A percentile compares a stretch with the other conserved stretches of the same genome.
phyloP scores from a whole-genome alignment of 2,329 filamentous ascomycete genomes.

The Xylaria sp. region DNA sequence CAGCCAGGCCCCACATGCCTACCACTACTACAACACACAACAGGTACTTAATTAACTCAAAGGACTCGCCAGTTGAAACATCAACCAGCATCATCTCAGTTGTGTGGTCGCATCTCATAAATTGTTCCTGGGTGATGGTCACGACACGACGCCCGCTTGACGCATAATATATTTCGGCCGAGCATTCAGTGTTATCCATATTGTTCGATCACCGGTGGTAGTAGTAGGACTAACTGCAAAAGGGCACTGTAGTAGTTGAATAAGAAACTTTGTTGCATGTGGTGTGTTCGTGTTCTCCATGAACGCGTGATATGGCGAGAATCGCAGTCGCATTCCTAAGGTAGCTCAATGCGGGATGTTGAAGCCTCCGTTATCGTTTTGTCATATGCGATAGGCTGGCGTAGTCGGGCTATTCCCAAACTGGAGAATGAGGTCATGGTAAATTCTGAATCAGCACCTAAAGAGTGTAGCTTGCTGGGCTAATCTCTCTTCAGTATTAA shows the following conservation, averaged over 20 bases:
- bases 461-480: conserved; percentile 27
- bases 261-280: not conserved
- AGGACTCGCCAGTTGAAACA: conserved; percentile 30
- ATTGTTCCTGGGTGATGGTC: conserved; percentile 6
- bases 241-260: not conserved
- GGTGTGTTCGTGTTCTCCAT: conserved; percentile 4
- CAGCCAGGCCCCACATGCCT: no score
- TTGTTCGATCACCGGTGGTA: not conserved
- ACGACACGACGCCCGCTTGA: conserved; percentile 24
- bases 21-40: not conserved
- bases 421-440: conserved; percentile 29
- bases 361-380: conserved; percentile 1
- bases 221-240: not conserved
- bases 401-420: conserved; percentile 18
- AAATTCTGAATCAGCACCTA: conserved; percentile 17
- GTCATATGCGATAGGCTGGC: conserved; percentile 1
- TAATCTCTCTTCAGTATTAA: not conserved
- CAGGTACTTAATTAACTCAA: not conserved
- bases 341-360: not conserved
- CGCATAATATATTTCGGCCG: conserved; percentile 10
- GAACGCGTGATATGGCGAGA: conserved; percentile 7
- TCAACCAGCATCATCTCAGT: conserved; percentile 6
- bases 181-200: not conserved
- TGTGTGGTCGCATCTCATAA: not conserved
- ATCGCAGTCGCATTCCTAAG: conserved; percentile 1